These are phyloP conservation scores for Trametes versicolor DNA, from an alignment of 1,284 basidiomycete species.

Conservation along the genomic window DNA sequence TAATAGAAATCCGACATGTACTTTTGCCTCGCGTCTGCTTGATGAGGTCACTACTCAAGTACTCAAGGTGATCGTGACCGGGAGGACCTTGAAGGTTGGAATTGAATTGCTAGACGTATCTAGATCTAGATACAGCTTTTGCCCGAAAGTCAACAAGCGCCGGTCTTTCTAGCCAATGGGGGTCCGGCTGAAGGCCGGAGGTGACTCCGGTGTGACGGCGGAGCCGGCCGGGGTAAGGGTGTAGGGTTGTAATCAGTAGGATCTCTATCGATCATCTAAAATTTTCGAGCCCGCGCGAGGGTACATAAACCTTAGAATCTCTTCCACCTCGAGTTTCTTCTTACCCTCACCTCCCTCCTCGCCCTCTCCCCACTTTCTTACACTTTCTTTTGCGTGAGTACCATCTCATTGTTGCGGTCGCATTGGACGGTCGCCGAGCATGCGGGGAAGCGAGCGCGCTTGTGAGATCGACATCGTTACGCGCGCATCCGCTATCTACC, in stretches of 20 bases:
- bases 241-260: slow-evolving; percentile 39
- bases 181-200: slow-evolving; percentile 26
- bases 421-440: slow-evolving; percentile 13
- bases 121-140: slow-evolving; percentile 16
- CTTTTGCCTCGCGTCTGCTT: slow-evolving; percentile 12
- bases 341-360: slow-evolving; percentile 47
- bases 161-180: slow-evolving; percentile 13
- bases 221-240: slow-evolving; percentile 42
- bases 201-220: slow-evolving; percentile 40
- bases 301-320: slow-evolving; percentile 49
- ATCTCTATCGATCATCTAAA: slow-evolving; percentile 50
- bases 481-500: slow-evolving; percentile 34
- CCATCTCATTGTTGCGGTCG: slow-evolving; percentile 12
- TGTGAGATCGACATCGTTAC: slow-evolving; percentile 23
- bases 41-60: neutral
- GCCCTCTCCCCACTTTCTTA: slow-evolving; percentile 44
- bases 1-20: slow-evolving; percentile 32
- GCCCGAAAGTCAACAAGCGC: slow-evolving; percentile 23
- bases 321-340: slow-evolving; percentile 43
- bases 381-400: slow-evolving; percentile 47
- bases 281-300: slow-evolving; percentile 46
- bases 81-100: slow-evolving; percentile 9
- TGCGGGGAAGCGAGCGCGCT: slow-evolving; percentile 23
- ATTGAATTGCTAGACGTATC: slow-evolving; percentile 9
- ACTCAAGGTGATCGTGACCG: neutral